phyloP scores from a whole-genome alignment of 805 yeast genomes.

The Spathaspora boniae region DNA sequence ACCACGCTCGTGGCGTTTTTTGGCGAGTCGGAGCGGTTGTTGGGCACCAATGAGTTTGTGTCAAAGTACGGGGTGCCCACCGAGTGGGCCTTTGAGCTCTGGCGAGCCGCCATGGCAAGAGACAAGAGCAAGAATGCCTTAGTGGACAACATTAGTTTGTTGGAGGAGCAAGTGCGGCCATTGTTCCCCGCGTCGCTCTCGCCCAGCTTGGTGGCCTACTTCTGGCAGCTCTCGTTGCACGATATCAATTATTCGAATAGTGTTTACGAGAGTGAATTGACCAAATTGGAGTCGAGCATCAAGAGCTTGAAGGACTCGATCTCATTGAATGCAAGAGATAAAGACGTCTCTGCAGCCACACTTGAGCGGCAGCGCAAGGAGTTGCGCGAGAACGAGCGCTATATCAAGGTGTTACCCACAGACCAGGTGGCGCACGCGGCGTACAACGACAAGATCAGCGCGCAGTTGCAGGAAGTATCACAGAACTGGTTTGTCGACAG shows the following conservation, averaged over 20 bases:
- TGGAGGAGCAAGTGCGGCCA: constrained; percentile 3
- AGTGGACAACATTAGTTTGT: background rate
- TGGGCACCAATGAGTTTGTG: constrained; percentile 40
- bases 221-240: constrained; percentile 72
- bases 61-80: constrained; percentile 44
- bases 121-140: constrained; percentile 12
- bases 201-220: constrained; percentile 49
- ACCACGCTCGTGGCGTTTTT: constrained; percentile 56
- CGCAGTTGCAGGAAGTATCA: constrained; percentile 25
- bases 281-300: constrained; percentile 34
- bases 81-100: constrained; percentile 72
- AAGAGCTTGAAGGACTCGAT: constrained; percentile 35
- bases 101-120: constrained; percentile 53
- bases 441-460: constrained; percentile 30
- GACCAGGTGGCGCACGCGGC: constrained; percentile 46
- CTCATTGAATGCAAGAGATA: constrained; percentile 20
- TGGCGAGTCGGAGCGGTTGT: constrained; percentile 33
- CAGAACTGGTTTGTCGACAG: constrained; percentile 37
- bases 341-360: constrained; percentile 17
- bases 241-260: constrained; percentile 58
- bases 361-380: constrained; percentile 24
- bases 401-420: constrained; percentile 23
- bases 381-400: constrained; percentile 20
- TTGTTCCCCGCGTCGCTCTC: constrained; percentile 17
- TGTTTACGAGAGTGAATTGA: constrained; percentile 48